phyloP scores from a whole-genome alignment of 345 rosid species.

The Iberis pinnata region DNA sequence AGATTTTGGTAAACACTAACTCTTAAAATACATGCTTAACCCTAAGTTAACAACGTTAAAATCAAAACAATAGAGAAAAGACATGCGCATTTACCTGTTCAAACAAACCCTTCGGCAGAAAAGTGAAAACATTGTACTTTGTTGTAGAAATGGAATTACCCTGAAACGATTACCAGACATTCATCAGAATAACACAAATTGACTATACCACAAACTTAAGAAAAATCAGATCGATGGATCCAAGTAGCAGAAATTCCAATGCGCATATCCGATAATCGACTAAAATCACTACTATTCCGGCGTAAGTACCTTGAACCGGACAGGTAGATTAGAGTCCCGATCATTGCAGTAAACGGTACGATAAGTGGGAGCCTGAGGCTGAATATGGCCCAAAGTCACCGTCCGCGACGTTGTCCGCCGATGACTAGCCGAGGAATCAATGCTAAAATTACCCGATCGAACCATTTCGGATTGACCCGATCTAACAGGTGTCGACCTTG shows the following conservation, averaged over 20 bases:
- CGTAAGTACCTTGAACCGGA: constrained; percentile 62
- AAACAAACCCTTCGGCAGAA: constrained; percentile 92
- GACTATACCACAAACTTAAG: no score
- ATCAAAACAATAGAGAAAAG: no score
- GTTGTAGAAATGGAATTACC: constrained; percentile 93
- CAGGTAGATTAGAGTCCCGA: constrained; percentile 77
- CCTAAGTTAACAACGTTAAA: background rate
- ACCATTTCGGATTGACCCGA: constrained; percentile 35
- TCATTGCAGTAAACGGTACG: constrained; percentile 94
- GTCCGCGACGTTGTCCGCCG: constrained; percentile 46
- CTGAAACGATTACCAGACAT: constrained; percentile 45
- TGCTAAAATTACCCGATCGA: constrained; percentile 44
- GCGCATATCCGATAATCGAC: no score
- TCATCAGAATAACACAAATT: constrained; percentile 7
- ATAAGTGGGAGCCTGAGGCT: constrained; percentile 91
- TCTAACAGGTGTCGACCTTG: constrained; percentile 17
- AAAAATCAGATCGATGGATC: constrained; percentile 10
- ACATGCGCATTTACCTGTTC: constrained; percentile 79
- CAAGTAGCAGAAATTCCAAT: no score
- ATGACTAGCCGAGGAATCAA: constrained; percentile 37
- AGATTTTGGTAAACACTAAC: background rate
- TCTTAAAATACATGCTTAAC: background rate
- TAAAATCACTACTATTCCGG: background rate
- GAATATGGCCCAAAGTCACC: constrained; percentile 84
- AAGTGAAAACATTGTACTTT: constrained; percentile 89